A percentile compares a stretch with the other conserved stretches of the same genome.
phyloP scores from a whole-genome alignment of 495 filamentous ascomycete species.

The Penicillium mononematosum region DNA sequence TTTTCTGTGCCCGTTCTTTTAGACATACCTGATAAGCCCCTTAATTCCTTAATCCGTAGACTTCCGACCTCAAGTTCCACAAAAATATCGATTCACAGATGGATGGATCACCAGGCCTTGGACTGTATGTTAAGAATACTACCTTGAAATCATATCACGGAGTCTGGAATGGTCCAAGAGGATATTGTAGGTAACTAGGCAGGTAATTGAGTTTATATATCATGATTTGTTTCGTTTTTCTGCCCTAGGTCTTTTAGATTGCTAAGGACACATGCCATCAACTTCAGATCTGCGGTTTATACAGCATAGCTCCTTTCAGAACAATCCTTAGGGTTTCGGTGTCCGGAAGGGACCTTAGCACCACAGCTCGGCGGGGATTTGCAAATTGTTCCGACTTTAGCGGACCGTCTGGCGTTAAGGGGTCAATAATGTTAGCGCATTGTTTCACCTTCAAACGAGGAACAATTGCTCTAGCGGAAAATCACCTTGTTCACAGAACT shows the following conservation, averaged over 20 bases:
- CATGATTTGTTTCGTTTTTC: too few relatives aligned
- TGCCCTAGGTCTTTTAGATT: not conserved
- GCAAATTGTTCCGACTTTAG: not conserved
- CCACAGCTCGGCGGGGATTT: not conserved
- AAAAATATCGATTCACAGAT: not conserved
- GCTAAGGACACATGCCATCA: not conserved
- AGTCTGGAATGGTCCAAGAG: not conserved
- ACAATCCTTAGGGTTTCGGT: not conserved
- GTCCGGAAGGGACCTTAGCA: not conserved
- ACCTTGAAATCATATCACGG: too few relatives aligned
- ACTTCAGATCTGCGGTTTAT: not conserved
- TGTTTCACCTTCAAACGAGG: not conserved
- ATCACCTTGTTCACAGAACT: too few relatives aligned
- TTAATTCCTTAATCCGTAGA: too few relatives aligned
- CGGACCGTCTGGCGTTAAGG: not conserved
- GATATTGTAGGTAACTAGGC: not conserved
- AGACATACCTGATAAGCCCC: too few relatives aligned
- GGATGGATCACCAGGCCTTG: too few relatives aligned
- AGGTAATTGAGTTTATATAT: too few relatives aligned
- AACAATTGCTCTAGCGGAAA: not conserved
- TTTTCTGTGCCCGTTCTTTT: not conserved
- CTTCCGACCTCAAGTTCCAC: not conserved
- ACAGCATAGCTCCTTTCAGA: not conserved
- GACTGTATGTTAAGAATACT: too few relatives aligned
- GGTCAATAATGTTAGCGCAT: not conserved